Percentiles rank a stretch among this genome's conserved stretches.
Conservation (phyloP, 768 basidiomycete species). For the Coprinopsis cinerea region DNA sequence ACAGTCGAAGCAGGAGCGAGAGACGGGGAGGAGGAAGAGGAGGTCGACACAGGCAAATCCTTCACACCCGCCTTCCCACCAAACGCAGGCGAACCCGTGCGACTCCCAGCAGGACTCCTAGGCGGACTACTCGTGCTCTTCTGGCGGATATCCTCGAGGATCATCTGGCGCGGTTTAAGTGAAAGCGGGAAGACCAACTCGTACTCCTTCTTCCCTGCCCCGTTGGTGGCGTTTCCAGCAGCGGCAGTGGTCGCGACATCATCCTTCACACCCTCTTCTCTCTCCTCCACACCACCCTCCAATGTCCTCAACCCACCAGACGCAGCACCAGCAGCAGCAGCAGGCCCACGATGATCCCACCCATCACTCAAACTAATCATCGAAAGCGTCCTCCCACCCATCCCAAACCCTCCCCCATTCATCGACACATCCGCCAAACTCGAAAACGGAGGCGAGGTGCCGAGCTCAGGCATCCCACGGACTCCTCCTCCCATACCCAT, state of each 20-base stretch:
- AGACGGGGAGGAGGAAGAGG: no score
- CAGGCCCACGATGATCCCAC: background rate
- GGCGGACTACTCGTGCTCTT: constrained; percentile 18
- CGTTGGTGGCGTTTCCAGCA: no score
- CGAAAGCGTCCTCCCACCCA: background rate
- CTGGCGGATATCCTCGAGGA: constrained; percentile 21
- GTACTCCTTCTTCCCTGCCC: constrained; percentile 4
- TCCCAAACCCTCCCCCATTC: background rate
- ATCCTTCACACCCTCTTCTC: no score
- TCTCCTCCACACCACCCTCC: background rate
- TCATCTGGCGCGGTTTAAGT: background rate
- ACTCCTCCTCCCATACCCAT: background rate
- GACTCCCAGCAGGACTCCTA: constrained; percentile 11
- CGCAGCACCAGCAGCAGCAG: background rate
- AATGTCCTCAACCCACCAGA: background rate
- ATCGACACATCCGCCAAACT: constrained; percentile 17
- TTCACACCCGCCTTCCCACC: background rate
- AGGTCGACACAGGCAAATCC: no score
- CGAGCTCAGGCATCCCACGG: constrained; percentile 18
- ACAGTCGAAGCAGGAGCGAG: no score
- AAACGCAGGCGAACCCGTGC: constrained; percentile 5
- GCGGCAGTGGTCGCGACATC: no score
- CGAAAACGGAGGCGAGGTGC: constrained; percentile 28
- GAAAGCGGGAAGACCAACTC: background rate
- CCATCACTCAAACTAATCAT: background rate